Evolutionary conservation across 805 yeast genomes (phyloP).

Genomic region (Yamadazyma endophytica): DNA sequence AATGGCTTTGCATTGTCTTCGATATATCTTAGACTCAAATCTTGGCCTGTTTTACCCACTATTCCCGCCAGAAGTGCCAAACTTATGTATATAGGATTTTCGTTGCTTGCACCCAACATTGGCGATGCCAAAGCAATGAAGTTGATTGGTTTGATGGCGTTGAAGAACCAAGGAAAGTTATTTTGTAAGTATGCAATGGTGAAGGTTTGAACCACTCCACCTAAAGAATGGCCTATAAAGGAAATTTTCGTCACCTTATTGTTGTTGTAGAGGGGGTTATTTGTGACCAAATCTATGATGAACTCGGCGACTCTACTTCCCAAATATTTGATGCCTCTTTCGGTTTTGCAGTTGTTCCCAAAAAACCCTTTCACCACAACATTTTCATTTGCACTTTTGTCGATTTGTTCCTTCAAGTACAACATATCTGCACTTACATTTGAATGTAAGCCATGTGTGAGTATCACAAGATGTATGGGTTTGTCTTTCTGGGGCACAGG

Average conservation of each 20-base stretch:
- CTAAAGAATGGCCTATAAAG: constrained; percentile 89
- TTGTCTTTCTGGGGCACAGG: constrained; percentile 45
- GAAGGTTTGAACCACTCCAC: constrained; percentile 88
- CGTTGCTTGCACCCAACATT: constrained; percentile 79
- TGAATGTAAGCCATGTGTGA: constrained; percentile 92
- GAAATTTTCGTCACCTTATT: constrained; percentile 60
- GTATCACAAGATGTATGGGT: constrained; percentile 77
- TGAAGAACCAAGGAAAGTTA: constrained; percentile 69
- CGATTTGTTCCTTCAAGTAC: constrained; percentile 77
- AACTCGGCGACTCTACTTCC: constrained; percentile 80
- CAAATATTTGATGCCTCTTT: constrained; percentile 77
- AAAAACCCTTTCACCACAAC: constrained; percentile 77
- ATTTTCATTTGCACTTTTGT: constrained; percentile 50
- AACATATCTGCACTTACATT: constrained; percentile 89
- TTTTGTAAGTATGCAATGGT: constrained; percentile 76
- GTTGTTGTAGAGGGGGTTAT: constrained; percentile 32
- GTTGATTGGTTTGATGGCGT: constrained; percentile 63
- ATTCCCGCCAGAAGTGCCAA: constrained; percentile 82
- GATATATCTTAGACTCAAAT: constrained; percentile 60
- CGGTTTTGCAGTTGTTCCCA: constrained; percentile 85
- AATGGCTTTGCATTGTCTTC: constrained; percentile 55
- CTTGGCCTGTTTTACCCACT: constrained; percentile 92
- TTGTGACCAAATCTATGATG: constrained; percentile 51
- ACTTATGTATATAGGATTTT: constrained; percentile 82
- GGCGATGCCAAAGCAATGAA: constrained; percentile 87